phyloP scores from a whole-genome alignment of 2,329 filamentous ascomycete genomes.

The Fusarium goolgardi region DNA sequence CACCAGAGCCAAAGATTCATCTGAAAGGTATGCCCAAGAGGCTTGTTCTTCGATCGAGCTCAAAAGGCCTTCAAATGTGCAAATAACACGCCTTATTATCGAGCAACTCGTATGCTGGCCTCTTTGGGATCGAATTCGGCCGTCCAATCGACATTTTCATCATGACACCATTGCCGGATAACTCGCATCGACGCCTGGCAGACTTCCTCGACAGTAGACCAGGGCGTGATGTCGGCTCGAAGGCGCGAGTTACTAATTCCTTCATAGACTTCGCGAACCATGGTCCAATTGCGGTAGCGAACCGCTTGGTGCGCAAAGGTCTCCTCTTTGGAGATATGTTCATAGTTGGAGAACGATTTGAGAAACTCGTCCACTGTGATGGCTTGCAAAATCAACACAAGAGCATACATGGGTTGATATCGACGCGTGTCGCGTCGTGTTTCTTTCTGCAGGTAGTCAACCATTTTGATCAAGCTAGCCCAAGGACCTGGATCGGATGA shows the following conservation, averaged over 20 bases:
- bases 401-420: conserved; percentile 56
- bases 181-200: conserved; percentile 54
- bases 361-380: conserved; percentile 60
- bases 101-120: conserved; percentile 30
- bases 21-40: background rate
- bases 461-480: conserved; percentile 59
- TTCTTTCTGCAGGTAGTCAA: conserved; percentile 55
- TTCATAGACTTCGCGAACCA: conserved; percentile 49
- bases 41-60: background rate
- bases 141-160: conserved; percentile 61
- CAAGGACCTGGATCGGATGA: conserved; percentile 56
- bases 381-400: conserved; percentile 59
- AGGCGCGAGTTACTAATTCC: conserved; percentile 47
- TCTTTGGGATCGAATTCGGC: conserved; percentile 52
- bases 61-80: background rate
- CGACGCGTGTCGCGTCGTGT: conserved; percentile 52
- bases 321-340: conserved; percentile 36
- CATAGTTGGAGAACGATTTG: conserved; percentile 50
- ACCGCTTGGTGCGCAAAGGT: conserved; percentile 46
- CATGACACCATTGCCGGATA: conserved; percentile 58
- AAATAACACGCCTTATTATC: conserved; percentile 5
- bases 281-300: conserved; percentile 46
- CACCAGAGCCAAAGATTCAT: conserved; percentile 11
- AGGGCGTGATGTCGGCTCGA: conserved; percentile 53
- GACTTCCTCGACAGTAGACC: conserved; percentile 60